phyloP scores from a whole-genome alignment of 805 yeast genomes.

The Saccharomyces paradoxus region DNA sequence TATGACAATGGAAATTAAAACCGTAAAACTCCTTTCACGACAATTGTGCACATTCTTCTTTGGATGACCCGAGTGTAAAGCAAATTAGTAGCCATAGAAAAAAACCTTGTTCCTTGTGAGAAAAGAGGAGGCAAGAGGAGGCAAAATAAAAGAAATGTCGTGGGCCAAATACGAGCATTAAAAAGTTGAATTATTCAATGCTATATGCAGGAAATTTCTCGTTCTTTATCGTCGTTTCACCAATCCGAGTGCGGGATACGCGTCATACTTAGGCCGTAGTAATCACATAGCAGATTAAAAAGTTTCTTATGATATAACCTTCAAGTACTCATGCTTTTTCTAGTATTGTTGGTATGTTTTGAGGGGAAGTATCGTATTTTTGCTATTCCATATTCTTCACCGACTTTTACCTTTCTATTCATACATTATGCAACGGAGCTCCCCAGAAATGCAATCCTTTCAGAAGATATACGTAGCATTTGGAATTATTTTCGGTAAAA shows the following conservation, averaged over 20 bases:
- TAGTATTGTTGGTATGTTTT: too few species aligned
- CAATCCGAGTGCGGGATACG: too few species aligned
- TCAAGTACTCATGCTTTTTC: too few species aligned
- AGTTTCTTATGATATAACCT: too few species aligned
- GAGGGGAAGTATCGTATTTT: too few species aligned
- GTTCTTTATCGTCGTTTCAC: too few species aligned
- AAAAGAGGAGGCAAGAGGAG: too few species aligned
- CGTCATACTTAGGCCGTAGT: too few species aligned
- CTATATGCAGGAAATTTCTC: too few species aligned
- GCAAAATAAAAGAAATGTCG: background rate
- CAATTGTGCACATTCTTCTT: background rate
- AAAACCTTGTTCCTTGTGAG: background rate
- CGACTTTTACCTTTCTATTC: too few species aligned
- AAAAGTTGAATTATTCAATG: too few species aligned
- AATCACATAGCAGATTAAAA: too few species aligned
- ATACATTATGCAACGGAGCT: background rate
- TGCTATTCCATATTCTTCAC: background rate
- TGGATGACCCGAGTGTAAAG: background rate
- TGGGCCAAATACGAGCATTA: background rate
- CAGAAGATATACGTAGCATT: background rate
- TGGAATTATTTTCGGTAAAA: background rate
- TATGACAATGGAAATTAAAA: background rate
- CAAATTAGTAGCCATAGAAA: background rate
- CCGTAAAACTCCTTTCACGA: background rate
- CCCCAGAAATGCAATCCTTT: background rate